phyloP scores from a whole-genome alignment of 306 rosid genomes.

The Rosa rugosa region DNA sequence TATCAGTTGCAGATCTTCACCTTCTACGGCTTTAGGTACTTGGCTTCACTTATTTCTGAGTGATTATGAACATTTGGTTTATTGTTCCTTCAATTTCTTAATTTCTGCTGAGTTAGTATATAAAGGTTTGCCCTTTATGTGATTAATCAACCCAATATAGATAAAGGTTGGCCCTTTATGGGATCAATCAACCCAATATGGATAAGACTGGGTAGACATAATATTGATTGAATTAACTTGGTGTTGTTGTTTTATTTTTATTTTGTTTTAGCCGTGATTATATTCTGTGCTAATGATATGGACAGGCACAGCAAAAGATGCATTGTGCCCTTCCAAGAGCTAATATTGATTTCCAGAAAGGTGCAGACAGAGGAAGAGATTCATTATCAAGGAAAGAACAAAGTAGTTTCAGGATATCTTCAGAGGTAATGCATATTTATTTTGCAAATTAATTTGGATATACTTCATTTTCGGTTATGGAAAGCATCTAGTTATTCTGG shows the following conservation, averaged over 20 bases:
- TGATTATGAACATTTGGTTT: not conserved
- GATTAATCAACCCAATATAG: not conserved
- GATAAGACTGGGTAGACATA: not conserved
- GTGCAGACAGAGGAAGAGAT: constrained; percentile 43
- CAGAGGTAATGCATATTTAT: constrained; percentile 36
- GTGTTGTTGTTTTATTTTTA: not conserved
- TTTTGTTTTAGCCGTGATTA: not conserved
- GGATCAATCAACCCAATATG: not conserved
- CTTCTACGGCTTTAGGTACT: constrained; percentile 17
- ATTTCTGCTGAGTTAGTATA: not conserved
- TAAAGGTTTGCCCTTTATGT: not conserved
- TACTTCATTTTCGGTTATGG: constrained; percentile 8
- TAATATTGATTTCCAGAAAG: constrained; percentile 43
- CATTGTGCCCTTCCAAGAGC: constrained; percentile 48
- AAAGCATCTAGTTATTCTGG: constrained; percentile 3
- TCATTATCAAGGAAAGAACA: constrained; percentile 36
- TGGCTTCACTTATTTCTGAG: not conserved
- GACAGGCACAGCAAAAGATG: constrained; percentile 64
- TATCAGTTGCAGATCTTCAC: not conserved
- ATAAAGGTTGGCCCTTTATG: not conserved
- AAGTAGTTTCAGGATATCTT: constrained; percentile 28
- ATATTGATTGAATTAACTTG: not conserved
- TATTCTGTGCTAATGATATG: constrained; percentile 21
- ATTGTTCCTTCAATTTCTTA: not conserved
- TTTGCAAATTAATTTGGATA: constrained; percentile 20